These are phyloP conservation scores for Neonectria neomacrospora DNA, from an alignment of 2,329 filamentous ascomycete species.

Conservation along the genomic window DNA sequence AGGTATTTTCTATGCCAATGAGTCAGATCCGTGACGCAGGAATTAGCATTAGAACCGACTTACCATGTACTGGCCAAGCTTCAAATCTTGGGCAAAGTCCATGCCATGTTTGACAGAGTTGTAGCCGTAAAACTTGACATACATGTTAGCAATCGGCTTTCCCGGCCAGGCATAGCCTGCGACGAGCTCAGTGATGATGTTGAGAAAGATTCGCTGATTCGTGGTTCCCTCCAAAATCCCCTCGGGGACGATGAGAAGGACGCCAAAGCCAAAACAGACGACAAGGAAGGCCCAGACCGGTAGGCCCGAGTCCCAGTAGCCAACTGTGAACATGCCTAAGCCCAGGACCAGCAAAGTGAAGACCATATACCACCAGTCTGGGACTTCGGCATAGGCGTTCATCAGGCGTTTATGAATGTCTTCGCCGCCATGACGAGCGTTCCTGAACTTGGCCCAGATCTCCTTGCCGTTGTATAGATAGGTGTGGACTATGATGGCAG, in stretches of 20 bases:
- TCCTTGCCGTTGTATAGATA: conserved; percentile 23
- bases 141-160: conserved; percentile 28
- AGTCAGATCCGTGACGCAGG: not conserved
- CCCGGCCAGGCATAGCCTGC: conserved; percentile 25
- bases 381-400: conserved; percentile 23
- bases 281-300: conserved; percentile 24
- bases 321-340: conserved; percentile 22
- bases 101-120: conserved; percentile 27
- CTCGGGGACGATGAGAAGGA: conserved; percentile 19
- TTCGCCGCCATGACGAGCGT: conserved; percentile 20
- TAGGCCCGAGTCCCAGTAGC: conserved; percentile 23
- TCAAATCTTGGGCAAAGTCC: conserved; percentile 27
- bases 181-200: conserved; percentile 21
- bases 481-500: conserved; percentile 22
- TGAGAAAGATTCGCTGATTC: conserved; percentile 27
- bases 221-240: conserved; percentile 24
- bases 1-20: conserved; percentile 11
- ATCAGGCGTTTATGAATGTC: conserved; percentile 24
- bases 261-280: conserved; percentile 20
- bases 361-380: conserved; percentile 23
- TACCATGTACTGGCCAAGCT: conserved; percentile 25
- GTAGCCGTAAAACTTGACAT: conserved; percentile 26
- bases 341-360: conserved; percentile 16
- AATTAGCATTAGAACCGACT: not conserved
- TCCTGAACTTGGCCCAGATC: conserved; percentile 26